Percentiles rank a stretch among this genome's conserved stretches.
Conservation (phyloP, 139 green algal genomes). For the Coccomyxa sp. region DNA sequence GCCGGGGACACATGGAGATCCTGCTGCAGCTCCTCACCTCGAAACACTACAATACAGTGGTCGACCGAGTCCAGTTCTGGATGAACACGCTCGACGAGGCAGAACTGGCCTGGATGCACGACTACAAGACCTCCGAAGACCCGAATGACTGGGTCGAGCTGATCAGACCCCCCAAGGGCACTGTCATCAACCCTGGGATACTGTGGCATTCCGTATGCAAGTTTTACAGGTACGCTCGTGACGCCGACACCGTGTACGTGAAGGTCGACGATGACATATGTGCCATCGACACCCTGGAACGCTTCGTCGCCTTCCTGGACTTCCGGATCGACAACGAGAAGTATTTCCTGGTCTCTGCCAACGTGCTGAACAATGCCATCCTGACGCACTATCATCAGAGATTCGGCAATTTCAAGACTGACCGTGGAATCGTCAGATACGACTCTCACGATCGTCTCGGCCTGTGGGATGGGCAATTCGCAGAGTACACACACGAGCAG, state of each 20-base stretch:
- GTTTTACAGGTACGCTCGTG: neutral
- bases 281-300: neutral
- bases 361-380: neutral
- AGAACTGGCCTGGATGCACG: neutral
- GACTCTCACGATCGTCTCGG: neutral
- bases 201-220: neutral
- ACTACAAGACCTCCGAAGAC: neutral
- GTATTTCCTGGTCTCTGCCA: neutral
- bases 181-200: neutral
- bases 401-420: neutral
- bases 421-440: neutral
- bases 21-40: neutral
- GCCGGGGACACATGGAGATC: neutral
- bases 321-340: neutral
- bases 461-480: neutral
- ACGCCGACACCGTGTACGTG: neutral
- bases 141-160: neutral
- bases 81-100: neutral
- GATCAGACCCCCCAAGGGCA: neutral
- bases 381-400: neutral
- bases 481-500: neutral
- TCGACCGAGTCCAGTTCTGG: neutral
- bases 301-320: neutral
- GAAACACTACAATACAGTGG: slow-evolving; percentile 1
- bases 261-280: slow-evolving; percentile 1